Base-by-base conservation (phyloP, 2,329 filamentous ascomycete species). In the Gyromitra esculenta region DNA sequence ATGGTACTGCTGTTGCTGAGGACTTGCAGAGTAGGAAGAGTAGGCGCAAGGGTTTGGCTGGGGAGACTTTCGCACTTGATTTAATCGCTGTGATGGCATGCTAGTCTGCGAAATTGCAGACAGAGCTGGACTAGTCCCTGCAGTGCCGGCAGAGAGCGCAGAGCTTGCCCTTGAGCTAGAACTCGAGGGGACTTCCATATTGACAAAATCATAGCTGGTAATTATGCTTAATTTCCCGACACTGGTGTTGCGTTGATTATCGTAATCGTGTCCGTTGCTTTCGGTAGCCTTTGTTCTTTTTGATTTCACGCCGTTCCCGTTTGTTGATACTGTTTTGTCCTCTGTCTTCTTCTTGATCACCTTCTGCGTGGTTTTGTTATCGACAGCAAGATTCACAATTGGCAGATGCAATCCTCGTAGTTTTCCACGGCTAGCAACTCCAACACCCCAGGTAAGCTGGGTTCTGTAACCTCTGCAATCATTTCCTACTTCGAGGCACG, bases 381-480 rank as follows among this genome's bases (percentile, higher is more conserved):
- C 80, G 21, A 82, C 82, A 68, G 84, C 83, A 54, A 82, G 81
- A 60, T 84, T 82, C 15, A 84, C 84, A 66, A 91, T 85, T 8
- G 89, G 89, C 74, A 97, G 86, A 73, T 94, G 94, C 80, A 97
- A 87, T 50, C 95, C 95, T 78, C 95, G 90, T 79, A 98, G 89
- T 86, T 98, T 98, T 82, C 95, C 95, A 82, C 95, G 91, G 84
- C 94, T 97, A 73, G 95, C 95, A 75, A 98, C 95, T 66, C 95
- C 95, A 62, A 97, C 93, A 54, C 94, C 94, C 95, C 95, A 98
- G 60, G 95, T 98, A 84, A 98, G 87, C 81, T 95, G 94, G 15
- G 95, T 98, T 85, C 96, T 96, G 87, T 98, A 98, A 76, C 95
- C 95, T 37, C 93, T 94, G 85, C 95, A 98, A 82, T 97, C 94